phyloP scores from a whole-genome alignment of 352 stramenopile species.

The Globisporangium middletonii region DNA sequence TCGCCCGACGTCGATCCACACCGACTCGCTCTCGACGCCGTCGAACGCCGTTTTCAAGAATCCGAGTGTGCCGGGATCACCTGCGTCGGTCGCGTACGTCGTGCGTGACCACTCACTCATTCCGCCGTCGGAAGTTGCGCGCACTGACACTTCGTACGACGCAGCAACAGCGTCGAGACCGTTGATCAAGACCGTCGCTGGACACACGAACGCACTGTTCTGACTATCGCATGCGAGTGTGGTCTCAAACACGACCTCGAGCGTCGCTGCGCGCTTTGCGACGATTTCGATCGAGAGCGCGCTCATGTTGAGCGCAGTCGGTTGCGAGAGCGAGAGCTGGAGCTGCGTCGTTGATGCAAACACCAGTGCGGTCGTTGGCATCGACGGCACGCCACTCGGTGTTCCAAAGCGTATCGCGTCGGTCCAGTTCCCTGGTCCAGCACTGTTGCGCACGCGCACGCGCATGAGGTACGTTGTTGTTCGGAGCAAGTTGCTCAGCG shows the following conservation, averaged over 20 bases:
- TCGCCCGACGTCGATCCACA: slow-evolving; percentile 18
- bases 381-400: slow-evolving; percentile 18
- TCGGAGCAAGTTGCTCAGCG: slow-evolving; percentile 15
- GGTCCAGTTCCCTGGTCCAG: slow-evolving; percentile 23
- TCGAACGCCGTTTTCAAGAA: slow-evolving; percentile 14
- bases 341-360: slow-evolving; percentile 23
- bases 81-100: slow-evolving; percentile 21
- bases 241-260: slow-evolving; percentile 2
- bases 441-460: slow-evolving; percentile 14
- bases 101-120: slow-evolving; percentile 23
- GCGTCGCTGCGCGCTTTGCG: slow-evolving; percentile 3
- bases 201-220: slow-evolving; percentile 15
- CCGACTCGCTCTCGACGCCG: slow-evolving; percentile 11
- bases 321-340: slow-evolving; percentile 17
- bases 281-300: slow-evolving; percentile 13
- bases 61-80: slow-evolving; percentile 9
- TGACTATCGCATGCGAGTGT: slow-evolving; percentile 6
- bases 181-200: slow-evolving; percentile 12
- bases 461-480: slow-evolving; percentile 19
- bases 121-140: slow-evolving; percentile 22
- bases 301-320: slow-evolving; percentile 10
- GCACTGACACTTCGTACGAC: slow-evolving; percentile 17
- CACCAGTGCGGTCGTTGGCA: slow-evolving; percentile 13
- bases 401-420: slow-evolving; percentile 19
- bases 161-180: slow-evolving; percentile 6